Percentiles rank a stretch among this genome's conserved stretches.
phyloP scores from a whole-genome alignment of 1,284 basidiomycete species.

The Trichosporon coremiiforme region DNA sequence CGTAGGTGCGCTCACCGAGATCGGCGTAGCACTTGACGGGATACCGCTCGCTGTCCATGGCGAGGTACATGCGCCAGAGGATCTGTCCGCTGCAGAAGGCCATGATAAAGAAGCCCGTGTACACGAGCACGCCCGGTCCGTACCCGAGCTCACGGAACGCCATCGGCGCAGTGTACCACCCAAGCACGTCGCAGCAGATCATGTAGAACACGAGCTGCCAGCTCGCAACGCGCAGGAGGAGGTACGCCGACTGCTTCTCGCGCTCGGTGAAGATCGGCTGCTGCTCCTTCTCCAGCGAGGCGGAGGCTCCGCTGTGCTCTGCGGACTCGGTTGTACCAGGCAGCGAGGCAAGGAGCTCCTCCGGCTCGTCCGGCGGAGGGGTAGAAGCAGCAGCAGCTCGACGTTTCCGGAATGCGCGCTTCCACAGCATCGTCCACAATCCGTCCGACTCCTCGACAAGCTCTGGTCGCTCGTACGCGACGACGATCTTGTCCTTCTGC shows the following conservation, averaged over 20 bases:
- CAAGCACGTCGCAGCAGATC: conserved; percentile 41
- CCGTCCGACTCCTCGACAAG: conserved; percentile 11
- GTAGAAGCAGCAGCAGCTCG: neutral
- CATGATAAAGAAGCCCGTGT: conserved; percentile 28
- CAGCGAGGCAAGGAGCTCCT: neutral
- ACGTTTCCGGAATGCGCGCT: neutral
- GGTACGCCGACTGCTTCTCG: conserved; percentile 19
- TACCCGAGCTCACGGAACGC: conserved; percentile 42
- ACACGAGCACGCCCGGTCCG: conserved; percentile 38
- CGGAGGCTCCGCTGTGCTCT: neutral
- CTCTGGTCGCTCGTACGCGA: conserved; percentile 2
- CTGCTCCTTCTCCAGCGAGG: neutral
- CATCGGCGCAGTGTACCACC: conserved; percentile 50
- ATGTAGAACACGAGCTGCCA: conserved; percentile 36
- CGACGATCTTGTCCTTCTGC: conserved; percentile 14
- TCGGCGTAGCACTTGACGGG: conserved; percentile 33
- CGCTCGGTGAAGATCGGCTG: conserved; percentile 15
- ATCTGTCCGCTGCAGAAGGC: conserved; percentile 31
- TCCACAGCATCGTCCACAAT: conserved; percentile 13
- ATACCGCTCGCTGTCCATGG: conserved; percentile 30
- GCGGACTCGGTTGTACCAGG: neutral
- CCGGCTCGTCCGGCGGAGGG: neutral
- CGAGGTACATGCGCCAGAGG: conserved; percentile 33
- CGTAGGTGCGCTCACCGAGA: conserved; percentile 31
- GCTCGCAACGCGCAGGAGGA: conserved; percentile 27